phyloP scores from a whole-genome alignment of 2,329 filamentous ascomycete species.

The Corinectria fuckeliana region DNA sequence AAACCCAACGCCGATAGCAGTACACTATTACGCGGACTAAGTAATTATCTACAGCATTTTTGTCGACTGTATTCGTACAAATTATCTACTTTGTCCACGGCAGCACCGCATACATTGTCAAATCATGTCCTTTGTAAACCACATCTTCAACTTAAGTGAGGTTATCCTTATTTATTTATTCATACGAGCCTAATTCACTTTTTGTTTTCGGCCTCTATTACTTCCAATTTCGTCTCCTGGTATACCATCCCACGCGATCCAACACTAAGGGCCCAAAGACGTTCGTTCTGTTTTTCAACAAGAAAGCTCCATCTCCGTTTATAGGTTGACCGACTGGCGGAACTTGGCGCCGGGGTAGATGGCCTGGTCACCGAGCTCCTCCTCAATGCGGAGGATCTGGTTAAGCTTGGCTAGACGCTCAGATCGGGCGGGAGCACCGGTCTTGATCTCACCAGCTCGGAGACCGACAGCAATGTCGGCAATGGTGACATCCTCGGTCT shows the following conservation, averaged over 20 bases:
- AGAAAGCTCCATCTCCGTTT: constrained; percentile 48
- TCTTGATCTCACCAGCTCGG: constrained; percentile 98
- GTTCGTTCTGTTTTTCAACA: constrained; percentile 20
- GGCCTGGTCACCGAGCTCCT: constrained; percentile 92
- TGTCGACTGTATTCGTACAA: not conserved
- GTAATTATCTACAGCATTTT: too few species aligned
- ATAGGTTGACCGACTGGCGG: constrained; percentile 89
- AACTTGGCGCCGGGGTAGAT: constrained; percentile 92
- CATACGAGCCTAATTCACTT: constrained; percentile 34
- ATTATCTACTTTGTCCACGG: too few species aligned
- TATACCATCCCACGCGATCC: constrained; percentile 34
- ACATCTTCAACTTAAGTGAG: constrained; percentile 27
- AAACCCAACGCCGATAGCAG: not conserved
- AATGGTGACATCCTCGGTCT: constrained; percentile 99
- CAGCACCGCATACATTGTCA: not conserved
- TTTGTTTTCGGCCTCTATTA: constrained; percentile 38
- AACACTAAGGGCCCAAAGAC: constrained; percentile 31
- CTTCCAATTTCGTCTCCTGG: constrained; percentile 34
- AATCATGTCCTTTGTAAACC: not conserved
- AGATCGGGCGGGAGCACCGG: constrained; percentile 91
- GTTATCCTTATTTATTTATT: constrained; percentile 23
- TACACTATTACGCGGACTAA: too few species aligned
- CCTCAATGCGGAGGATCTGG: constrained; percentile 99
- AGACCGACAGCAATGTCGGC: constrained; percentile 97
- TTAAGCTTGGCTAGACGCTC: constrained; percentile 99